phyloP scores from a whole-genome alignment of 2,329 filamentous ascomycete genomes.

The Corynespora cassiicola region DNA sequence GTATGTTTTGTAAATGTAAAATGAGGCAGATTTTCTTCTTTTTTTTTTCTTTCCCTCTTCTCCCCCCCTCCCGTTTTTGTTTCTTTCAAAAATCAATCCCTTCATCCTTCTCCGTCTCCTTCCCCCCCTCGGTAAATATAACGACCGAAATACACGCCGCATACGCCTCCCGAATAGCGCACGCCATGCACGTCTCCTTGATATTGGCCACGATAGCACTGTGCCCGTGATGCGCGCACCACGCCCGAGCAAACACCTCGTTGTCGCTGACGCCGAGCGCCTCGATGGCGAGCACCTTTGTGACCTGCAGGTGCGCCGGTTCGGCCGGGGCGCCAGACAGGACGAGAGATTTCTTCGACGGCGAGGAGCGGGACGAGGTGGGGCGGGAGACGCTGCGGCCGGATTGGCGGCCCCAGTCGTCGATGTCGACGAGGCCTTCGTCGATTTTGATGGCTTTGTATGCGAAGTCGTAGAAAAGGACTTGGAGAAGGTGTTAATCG shows the following conservation, averaged over 20 bases:
- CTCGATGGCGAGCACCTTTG: conserved; percentile 74
- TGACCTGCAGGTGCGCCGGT: conserved; percentile 49
- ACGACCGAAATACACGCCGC: conserved; percentile 76
- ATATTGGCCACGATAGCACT: conserved; percentile 74
- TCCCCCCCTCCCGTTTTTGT: too few species aligned
- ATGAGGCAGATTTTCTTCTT: too few species aligned
- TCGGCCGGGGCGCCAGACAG: conserved; percentile 26
- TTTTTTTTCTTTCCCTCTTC: too few species aligned
- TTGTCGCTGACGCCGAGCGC: conserved; percentile 77
- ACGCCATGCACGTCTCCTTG: conserved; percentile 74
- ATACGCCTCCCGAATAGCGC: conserved; percentile 77
- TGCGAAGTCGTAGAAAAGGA: conserved; percentile 75
- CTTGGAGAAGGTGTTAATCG: conserved; percentile 32
- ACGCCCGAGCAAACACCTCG: conserved; percentile 76
- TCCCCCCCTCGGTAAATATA: conserved; percentile 62
- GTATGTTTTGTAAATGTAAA: too few species aligned
- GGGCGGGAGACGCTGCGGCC: conserved; percentile 36
- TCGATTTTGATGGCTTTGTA: conserved; percentile 67
- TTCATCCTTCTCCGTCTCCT: conserved; percentile 53
- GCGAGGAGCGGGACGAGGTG: conserved; percentile 38
- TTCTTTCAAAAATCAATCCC: conserved; percentile 22
- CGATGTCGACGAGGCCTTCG: conserved; percentile 66
- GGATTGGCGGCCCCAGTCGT: conserved; percentile 65
- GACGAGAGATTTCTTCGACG: conserved; percentile 36
- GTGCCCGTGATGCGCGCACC: conserved; percentile 78